Evolutionary conservation across 2,329 filamentous ascomycete species (phyloP).

Genomic region (Trichoderma koningii): DNA sequence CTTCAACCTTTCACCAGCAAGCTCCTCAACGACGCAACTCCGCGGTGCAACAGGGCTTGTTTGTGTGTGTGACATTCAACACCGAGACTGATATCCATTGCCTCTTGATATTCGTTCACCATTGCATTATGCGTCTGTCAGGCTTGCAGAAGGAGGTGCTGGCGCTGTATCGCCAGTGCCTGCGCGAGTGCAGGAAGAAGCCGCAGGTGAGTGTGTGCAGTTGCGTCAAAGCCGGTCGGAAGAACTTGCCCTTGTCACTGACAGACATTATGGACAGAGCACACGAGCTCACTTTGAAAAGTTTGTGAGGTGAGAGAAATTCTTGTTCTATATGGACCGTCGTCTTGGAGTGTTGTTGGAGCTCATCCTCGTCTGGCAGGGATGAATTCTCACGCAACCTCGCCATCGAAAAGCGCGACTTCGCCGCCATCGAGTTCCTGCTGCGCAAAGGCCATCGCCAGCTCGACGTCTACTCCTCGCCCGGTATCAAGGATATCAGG

Average conservation of each 20-base stretch:
- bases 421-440: constrained; percentile 81
- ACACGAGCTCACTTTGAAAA: constrained; percentile 62
- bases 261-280: constrained; percentile 43
- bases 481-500: constrained; percentile 75
- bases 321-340: neutral
- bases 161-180: constrained; percentile 79
- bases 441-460: constrained; percentile 79
- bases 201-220: constrained; percentile 62
- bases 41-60: neutral
- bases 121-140: constrained; percentile 57
- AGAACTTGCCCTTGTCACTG: too few relatives aligned
- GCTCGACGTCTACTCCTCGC: constrained; percentile 77
- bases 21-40: neutral
- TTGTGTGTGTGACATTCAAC: neutral
- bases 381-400: constrained; percentile 75
- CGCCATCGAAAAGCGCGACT: constrained; percentile 77
- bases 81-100: neutral
- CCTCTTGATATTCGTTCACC: too few relatives aligned
- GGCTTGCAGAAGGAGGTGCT: constrained; percentile 91
- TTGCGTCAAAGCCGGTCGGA: neutral
- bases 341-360: too few relatives aligned
- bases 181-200: constrained; percentile 80
- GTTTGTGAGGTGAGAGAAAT: constrained; percentile 59
- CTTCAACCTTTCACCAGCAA: neutral
- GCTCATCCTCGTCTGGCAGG: constrained; percentile 45